These are phyloP conservation scores for Dianthus caryophyllus DNA, from an alignment of 148 eudicot genomes.

Conservation along the genomic window DNA sequence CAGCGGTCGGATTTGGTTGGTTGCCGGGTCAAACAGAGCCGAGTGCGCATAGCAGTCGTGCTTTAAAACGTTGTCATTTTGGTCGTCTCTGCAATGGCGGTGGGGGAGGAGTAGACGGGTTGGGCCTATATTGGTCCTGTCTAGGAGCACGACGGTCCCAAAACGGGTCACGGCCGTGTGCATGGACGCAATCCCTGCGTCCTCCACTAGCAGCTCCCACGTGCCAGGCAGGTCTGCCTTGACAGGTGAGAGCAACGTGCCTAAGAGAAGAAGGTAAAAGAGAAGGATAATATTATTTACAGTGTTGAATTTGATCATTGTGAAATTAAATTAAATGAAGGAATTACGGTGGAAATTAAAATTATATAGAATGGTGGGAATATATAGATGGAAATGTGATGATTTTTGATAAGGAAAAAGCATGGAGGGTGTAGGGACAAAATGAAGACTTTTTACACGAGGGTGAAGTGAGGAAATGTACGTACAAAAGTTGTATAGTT, in stretches of 20 bases:
- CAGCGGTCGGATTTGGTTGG: slow-evolving; percentile 57
- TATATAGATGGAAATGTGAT: background rate
- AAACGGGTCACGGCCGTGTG: slow-evolving; percentile 83
- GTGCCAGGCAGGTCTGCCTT: slow-evolving; percentile 58
- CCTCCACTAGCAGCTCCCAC: slow-evolving; percentile 69
- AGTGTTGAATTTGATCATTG: background rate
- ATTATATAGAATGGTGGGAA: background rate
- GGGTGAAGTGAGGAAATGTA: background rate
- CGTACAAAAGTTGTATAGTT: background rate
- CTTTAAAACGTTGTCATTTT: slow-evolving; percentile 21
- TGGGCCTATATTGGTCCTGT: slow-evolving; percentile 79
- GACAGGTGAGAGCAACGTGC: slow-evolving; percentile 20
- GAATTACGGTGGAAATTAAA: background rate
- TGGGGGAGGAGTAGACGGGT: slow-evolving; percentile 38
- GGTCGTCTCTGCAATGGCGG: slow-evolving; percentile 37
- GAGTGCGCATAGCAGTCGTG: slow-evolving; percentile 87
- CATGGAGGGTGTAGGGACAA: slow-evolving; percentile 7
- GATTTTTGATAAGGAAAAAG: slow-evolving; percentile 11
- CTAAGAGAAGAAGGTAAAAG: background rate
- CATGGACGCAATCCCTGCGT: slow-evolving; percentile 89
- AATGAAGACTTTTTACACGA: background rate
- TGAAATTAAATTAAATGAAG: background rate
- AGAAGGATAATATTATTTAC: background rate
- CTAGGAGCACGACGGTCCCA: slow-evolving; percentile 78
- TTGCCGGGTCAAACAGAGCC: slow-evolving; percentile 51